Conservation (phyloP, 2,329 filamentous ascomycete genomes). For the Cryphonectria japonica region DNA sequence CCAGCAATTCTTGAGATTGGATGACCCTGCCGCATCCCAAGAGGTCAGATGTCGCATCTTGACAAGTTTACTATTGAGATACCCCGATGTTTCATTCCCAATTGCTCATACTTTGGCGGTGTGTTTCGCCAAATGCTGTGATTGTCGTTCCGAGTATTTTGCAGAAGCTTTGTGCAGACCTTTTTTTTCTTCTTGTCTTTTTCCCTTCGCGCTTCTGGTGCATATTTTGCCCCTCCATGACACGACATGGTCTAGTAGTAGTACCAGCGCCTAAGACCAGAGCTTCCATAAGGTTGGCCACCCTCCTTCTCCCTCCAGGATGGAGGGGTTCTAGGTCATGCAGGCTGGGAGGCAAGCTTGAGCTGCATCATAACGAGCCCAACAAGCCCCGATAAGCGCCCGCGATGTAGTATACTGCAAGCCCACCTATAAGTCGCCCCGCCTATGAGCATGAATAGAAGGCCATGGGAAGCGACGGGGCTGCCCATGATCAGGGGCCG, state of each 20-base stretch:
- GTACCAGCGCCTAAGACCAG: slow-evolving; percentile 10
- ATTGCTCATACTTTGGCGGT: slow-evolving; percentile 27
- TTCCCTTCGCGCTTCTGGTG: background rate
- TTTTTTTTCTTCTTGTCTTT: background rate
- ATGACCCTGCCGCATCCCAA: slow-evolving; percentile 22
- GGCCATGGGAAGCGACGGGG: slow-evolving; percentile 9
- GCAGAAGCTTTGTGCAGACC: background rate
- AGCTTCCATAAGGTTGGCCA: slow-evolving; percentile 20
- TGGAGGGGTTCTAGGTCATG: slow-evolving; percentile 24
- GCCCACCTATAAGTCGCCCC: background rate
- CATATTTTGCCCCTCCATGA: slow-evolving; percentile 16
- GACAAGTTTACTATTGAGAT: slow-evolving; percentile 11
- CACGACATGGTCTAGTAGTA: background rate
- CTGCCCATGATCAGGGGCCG: slow-evolving; percentile 11
- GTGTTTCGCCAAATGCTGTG: slow-evolving; percentile 16
- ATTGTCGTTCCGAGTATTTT: background rate
- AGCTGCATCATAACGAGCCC: background rate
- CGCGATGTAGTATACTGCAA: slow-evolving; percentile 17
- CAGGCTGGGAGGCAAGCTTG: slow-evolving; percentile 13
- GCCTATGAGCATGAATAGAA: slow-evolving; percentile 1
- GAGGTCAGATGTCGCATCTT: slow-evolving; percentile 20
- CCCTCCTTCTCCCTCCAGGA: slow-evolving; percentile 20
- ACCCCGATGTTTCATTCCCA: slow-evolving; percentile 19
- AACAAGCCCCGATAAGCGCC: slow-evolving; percentile 25
- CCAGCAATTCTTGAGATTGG: slow-evolving; percentile 20